Evolutionary conservation across 1,284 basidiomycete genomes (phyloP), one percentile per base, ranked within the genome.

Genomic region (Leccinum fuscescens): DNA sequence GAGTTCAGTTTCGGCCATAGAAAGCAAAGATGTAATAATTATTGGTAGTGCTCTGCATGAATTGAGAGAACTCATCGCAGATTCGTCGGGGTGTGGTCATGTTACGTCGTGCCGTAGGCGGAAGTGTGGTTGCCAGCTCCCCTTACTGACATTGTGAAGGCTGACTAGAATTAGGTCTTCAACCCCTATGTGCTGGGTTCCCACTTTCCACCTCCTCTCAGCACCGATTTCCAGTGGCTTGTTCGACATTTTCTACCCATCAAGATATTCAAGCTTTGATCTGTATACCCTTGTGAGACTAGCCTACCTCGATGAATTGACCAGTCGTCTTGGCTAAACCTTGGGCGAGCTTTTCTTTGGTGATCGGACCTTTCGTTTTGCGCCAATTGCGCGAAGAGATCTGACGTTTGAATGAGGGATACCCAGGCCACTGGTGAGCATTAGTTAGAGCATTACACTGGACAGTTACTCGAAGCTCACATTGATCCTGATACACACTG

Each of bases 81-180:
- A 20, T 22, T 53, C 4, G 31, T 35, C 6, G 20, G 12, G 6
- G 11, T 22, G 49, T 20, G 22, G 7, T 56, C 46, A 42, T 29
- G 17, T 12, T 27, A 59, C 33, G 14, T 56, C 49, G 44, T 27
- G 46, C 11, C 52, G 56, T 39, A 89, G 76, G 65, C 85, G 80
- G 44, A 89, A 73, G 55, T 89, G 86, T 31, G 86, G 87, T 67
- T 90, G 88, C 88, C 89, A 90, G 64, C 82, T 86, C 29, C 89
- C 88, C 76, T 86, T 82, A 22, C 85, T 88, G 56, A 90, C 87
- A 65, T 90, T 88, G 75, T 89, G 86, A 55, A 90, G 80, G 65
- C 86, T 86, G 69, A 90, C 83, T 52, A 90, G 79, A 56, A 86
- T 73, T 55, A 90, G 72, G 69, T 90, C 83, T 58, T 86, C 84